A percentile compares a stretch with the other conserved stretches of the same genome.
Evolutionary conservation across 129 eudicot species (phyloP).

Genomic region (Lonicera japonica): DNA sequence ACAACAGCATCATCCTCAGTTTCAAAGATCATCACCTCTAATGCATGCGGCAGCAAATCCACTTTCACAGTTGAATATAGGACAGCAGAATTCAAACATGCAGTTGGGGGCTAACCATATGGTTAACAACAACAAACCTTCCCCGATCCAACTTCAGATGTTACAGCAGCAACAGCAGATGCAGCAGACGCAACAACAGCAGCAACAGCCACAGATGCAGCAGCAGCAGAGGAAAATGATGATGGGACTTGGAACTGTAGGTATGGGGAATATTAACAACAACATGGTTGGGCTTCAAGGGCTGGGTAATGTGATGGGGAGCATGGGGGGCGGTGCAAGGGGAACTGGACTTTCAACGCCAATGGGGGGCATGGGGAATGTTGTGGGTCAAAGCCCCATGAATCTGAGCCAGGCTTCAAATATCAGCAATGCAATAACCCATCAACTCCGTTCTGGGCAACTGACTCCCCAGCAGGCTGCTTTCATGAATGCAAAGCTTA

Average conservation of each 20-base stretch:
- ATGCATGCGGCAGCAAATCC: constrained; percentile 54
- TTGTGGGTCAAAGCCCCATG: constrained; percentile 49
- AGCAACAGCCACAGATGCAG: constrained; percentile 29
- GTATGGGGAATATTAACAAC: constrained; percentile 61
- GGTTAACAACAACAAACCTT: constrained; percentile 61
- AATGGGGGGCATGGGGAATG: constrained; percentile 53
- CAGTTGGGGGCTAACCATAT: constrained; percentile 66
- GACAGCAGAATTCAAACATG: constrained; percentile 66
- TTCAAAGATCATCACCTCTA: constrained; percentile 68
- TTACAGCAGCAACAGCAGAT: constrained; percentile 28
- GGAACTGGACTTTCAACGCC: constrained; percentile 69
- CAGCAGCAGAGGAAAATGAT: constrained; percentile 65
- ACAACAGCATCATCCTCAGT: constrained; percentile 54
- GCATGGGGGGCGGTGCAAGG: constrained; percentile 52
- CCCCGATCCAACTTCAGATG: constrained; percentile 42
- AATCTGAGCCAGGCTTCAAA: constrained; percentile 55
- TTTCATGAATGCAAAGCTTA: constrained; percentile 39
- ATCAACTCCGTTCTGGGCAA: constrained; percentile 48
- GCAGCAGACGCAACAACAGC: constrained; percentile 43
- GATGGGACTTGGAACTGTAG: constrained; percentile 70
- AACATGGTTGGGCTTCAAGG: constrained; percentile 81
- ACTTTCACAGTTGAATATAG: constrained; percentile 45
- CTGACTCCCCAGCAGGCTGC: constrained; percentile 50
- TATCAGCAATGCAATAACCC: constrained; percentile 54
- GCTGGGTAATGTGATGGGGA: constrained; percentile 68